Conservation (phyloP, 805 yeast genomes). For the Cyberlindnera galapagoensis region DNA sequence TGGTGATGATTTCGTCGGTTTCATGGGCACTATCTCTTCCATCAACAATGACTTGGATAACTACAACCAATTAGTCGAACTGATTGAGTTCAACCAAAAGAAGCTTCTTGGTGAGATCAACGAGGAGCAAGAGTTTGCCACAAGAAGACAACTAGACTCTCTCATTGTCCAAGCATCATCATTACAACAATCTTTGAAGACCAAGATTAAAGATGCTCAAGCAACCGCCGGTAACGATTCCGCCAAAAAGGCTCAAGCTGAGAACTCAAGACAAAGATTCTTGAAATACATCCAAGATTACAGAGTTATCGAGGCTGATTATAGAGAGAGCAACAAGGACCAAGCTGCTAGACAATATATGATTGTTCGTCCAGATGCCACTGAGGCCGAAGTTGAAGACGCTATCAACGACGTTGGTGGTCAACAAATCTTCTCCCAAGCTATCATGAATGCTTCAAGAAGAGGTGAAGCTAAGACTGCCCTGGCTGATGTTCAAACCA, state of each 20-base stretch:
- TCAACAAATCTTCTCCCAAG: conserved; percentile 92
- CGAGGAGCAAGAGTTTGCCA: conserved; percentile 59
- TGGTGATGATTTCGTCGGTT: conserved; percentile 52
- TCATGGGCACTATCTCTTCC: conserved; percentile 62
- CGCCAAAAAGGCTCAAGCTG: conserved; percentile 86
- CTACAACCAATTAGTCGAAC: conserved; percentile 61
- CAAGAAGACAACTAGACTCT: conserved; percentile 71
- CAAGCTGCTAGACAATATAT: conserved; percentile 92
- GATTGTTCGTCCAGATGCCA: conserved; percentile 81
- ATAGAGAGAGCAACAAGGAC: conserved; percentile 73
- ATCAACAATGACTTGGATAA: conserved; percentile 65
- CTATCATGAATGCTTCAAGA: conserved; percentile 77
- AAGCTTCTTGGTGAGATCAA: conserved; percentile 68
- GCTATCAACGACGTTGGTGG: conserved; percentile 82
- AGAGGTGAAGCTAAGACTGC: conserved; percentile 95
- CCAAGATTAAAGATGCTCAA: conserved; percentile 71
- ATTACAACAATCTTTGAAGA: conserved; percentile 68
- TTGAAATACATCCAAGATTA: conserved; percentile 81
- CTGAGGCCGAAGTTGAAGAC: conserved; percentile 75
- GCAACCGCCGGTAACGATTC: conserved; percentile 62
- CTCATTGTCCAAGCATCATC: conserved; percentile 73
- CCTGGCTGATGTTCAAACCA: conserved; percentile 87
- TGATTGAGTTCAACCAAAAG: conserved; percentile 65
- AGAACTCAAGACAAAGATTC: conserved; percentile 78
- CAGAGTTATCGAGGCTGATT: conserved; percentile 79